Conservation (phyloP, 495 filamentous ascomycete species). For the Hyphodiscus hymeniophilus region DNA sequence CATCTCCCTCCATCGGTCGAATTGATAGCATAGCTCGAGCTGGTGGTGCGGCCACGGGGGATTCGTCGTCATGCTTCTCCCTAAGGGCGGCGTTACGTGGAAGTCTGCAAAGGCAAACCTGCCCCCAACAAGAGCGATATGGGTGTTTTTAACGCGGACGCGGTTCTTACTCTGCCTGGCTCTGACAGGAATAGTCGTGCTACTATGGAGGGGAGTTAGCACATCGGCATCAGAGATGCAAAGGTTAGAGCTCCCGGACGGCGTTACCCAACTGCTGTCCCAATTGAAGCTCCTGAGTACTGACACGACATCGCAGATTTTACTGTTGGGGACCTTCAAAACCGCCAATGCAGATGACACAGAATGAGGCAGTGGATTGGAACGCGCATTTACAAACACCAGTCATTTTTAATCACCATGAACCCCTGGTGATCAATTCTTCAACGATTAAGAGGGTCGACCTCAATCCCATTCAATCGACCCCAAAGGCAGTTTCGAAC, state of each 20-base stretch:
- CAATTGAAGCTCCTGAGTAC: not conserved
- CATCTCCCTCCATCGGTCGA: constrained; percentile 7
- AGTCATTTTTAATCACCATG: constrained; percentile 92
- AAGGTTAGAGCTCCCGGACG: constrained; percentile 49
- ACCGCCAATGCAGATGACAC: constrained; percentile 85
- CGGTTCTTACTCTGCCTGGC: constrained; percentile 71
- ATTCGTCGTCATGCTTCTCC: constrained; percentile 54
- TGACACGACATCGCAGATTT: constrained; percentile 51
- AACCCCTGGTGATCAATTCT: constrained; percentile 74
- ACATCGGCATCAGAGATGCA: constrained; percentile 82
- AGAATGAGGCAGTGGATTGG: constrained; percentile 87
- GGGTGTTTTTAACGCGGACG: constrained; percentile 67
- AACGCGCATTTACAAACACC: constrained; percentile 81
- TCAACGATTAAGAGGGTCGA: constrained; percentile 69
- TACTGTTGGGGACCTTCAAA: constrained; percentile 94
- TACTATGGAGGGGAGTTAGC: constrained; percentile 86
- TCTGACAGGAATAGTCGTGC: constrained; percentile 61
- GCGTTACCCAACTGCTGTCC: not conserved
- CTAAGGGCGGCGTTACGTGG: constrained; percentile 83
- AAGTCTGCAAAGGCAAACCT: constrained; percentile 77
- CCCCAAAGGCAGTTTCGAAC: constrained; percentile 64
- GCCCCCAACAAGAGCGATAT: constrained; percentile 74
- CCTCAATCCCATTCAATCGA: constrained; percentile 80
- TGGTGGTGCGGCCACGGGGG: constrained; percentile 20
- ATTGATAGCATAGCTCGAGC: constrained; percentile 15